phyloP scores from a whole-genome alignment of 257 asterid genomes.

The Marsdenia floribunda region DNA sequence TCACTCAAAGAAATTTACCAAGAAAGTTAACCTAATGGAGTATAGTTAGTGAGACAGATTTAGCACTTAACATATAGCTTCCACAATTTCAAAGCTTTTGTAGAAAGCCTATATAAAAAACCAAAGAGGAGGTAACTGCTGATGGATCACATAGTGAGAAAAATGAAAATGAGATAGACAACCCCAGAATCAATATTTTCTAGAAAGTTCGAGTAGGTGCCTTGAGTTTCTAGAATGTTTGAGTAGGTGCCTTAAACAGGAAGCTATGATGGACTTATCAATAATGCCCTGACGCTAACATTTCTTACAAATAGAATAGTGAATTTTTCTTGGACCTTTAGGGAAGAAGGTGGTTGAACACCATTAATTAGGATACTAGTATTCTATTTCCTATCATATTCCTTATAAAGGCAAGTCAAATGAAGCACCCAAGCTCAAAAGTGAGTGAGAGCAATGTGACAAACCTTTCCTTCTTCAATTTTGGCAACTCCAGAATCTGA shows the following conservation, averaged over 20 bases:
- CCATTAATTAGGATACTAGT: not conserved
- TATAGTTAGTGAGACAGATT: not conserved
- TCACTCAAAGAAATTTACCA: not conserved
- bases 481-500: slow-evolving; percentile 70
- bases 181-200: not conserved
- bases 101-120: not conserved
- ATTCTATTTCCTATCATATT: not conserved
- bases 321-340: not conserved
- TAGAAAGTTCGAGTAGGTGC: not conserved
- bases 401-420: not conserved
- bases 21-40: not conserved
- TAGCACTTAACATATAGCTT: not conserved
- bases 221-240: no score
- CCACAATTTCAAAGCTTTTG: not conserved
- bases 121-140: not conserved
- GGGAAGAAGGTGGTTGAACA: not conserved
- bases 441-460: slow-evolving; percentile 11
- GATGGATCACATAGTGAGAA: not conserved
- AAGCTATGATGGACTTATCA: not conserved
- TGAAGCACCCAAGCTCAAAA: not conserved
- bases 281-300: not conserved
- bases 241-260: not conserved
- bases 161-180: not conserved
- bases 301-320: not conserved
- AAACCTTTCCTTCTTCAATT: slow-evolving; percentile 96